Evolutionary conservation across 1,284 basidiomycete species (phyloP).

Genomic region (Peniophora sp.): DNA sequence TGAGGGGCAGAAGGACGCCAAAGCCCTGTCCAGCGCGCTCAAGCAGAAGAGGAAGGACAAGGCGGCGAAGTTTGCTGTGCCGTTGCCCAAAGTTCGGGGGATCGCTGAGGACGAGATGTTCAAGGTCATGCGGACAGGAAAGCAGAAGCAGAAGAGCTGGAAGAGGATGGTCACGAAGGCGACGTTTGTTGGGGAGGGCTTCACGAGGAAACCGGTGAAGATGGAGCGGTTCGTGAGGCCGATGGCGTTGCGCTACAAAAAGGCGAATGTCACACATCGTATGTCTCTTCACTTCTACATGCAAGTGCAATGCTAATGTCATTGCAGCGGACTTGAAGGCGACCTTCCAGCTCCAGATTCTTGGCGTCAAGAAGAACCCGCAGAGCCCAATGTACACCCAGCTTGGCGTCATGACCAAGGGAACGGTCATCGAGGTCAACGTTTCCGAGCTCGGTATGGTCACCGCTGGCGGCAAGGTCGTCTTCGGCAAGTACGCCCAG

Average conservation of each 20-base stretch:
- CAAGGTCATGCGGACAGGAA: slow-evolving; percentile 98
- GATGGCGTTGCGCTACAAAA: slow-evolving; percentile 96
- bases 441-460: slow-evolving; percentile 97
- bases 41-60: slow-evolving; percentile 99
- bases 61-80: slow-evolving; percentile 96
- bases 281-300: slow-evolving; percentile 1
- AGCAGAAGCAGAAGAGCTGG: slow-evolving; percentile 96
- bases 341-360: slow-evolving; percentile 97
- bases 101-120: slow-evolving; percentile 99
- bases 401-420: slow-evolving; percentile 96
- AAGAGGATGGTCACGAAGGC: slow-evolving; percentile 99
- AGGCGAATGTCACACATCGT: slow-evolving; percentile 98
- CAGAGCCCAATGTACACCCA: slow-evolving; percentile 97
- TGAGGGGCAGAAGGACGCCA: slow-evolving; percentile 96
- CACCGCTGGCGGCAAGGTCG: slow-evolving; percentile 95
- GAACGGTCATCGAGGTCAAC: slow-evolving; percentile 98
- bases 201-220: slow-evolving; percentile 98
- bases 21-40: slow-evolving; percentile 94
- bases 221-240: slow-evolving; percentile 98
- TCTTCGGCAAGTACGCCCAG: slow-evolving; percentile 92
- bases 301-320: slow-evolving; percentile 6
- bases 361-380: slow-evolving; percentile 99
- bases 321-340: slow-evolving; percentile 87
- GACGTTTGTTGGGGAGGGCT: slow-evolving; percentile 96
- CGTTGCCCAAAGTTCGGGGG: slow-evolving; percentile 92